Evolutionary conservation across 2,329 filamentous ascomycete genomes (phyloP), one percentile per base, ranked within the genome.

Genomic region (Cadophora sp.): DNA sequence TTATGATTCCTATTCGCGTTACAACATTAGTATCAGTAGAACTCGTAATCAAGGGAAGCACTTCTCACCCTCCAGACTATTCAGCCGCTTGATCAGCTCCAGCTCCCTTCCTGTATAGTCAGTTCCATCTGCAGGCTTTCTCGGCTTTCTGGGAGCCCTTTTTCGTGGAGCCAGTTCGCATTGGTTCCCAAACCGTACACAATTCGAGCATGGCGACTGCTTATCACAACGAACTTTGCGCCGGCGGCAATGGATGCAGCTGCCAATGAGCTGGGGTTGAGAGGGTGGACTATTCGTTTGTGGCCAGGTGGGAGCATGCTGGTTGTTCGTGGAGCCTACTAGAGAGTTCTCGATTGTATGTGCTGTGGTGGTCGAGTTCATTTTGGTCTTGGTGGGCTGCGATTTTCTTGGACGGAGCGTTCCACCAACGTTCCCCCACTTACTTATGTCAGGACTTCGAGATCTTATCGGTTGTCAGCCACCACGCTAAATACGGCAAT

Each of bases 81-180:
- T 65, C 45, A 65, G 33, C 24, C 62, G 62, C 48, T 59, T 50
- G 30, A 65, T 41, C 43, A 65, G 22, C 62, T 65, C 62, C 16
- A 53, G 20, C 22, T 65, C 62, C 27, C 62, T 65, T 20, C n/a
- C 62, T 30, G 50, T 59, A 22, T 58, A 36, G 7, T 22, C 20
- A 16, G 20, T 47, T 43, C 55, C 62, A 33, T 59, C 22, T 33
- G 20, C 27, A 14, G 47, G 53, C n/a, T 65, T 59, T 30, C 55
- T 59, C 6, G 62, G 55, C 22, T 30, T 22, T n/a, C 62, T 59
- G 16, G 62, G 62, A 27, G 62, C 62, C 24, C 62, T 33, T n/a
- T 65, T 65, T 14, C 62, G 62, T 30, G 62, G 62, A 18, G 62
- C 62, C 41, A 65, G 33, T 20, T 65, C 62, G 47, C 62, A 65